Percentiles rank a stretch among this genome's conserved stretches.
Evolutionary conservation across 2,329 filamentous ascomycete species (phyloP).

Genomic region (Magnaporthiopsis rhizophila): DNA sequence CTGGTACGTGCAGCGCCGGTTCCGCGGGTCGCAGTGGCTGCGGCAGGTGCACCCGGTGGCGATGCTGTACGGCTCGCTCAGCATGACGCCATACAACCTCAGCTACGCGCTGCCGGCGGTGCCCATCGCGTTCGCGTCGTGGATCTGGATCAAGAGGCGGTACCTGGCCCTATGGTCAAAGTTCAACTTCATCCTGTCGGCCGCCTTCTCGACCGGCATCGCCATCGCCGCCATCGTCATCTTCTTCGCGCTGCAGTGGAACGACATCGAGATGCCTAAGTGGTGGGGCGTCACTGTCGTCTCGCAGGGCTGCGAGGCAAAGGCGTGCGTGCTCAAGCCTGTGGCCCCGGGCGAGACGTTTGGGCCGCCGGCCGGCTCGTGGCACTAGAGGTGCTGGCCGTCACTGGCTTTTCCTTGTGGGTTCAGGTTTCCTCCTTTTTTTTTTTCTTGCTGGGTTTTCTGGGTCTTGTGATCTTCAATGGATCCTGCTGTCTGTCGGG

Average conservation of each 20-base stretch:
- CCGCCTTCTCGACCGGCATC: slow-evolving; percentile 40
- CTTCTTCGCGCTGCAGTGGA: slow-evolving; percentile 43
- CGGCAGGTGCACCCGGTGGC: slow-evolving; percentile 32
- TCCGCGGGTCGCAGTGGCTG: slow-evolving; percentile 23
- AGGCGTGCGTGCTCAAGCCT: slow-evolving; percentile 12
- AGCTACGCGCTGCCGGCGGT: slow-evolving; percentile 35
- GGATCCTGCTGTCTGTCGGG: too few species aligned
- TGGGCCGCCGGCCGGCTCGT: slow-evolving; percentile 9
- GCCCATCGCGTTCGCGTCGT: slow-evolving; percentile 31
- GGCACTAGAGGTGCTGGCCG: not conserved
- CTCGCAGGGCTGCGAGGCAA: slow-evolving; percentile 15
- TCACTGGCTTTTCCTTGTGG: too few species aligned
- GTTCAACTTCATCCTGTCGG: slow-evolving; percentile 40
- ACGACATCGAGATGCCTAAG: slow-evolving; percentile 27
- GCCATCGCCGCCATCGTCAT: slow-evolving; percentile 44
- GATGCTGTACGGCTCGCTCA: slow-evolving; percentile 26
- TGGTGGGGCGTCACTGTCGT: slow-evolving; percentile 40
- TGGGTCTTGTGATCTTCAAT: too few species aligned
- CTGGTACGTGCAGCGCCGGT: slow-evolving; percentile 24
- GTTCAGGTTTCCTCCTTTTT: too few species aligned
- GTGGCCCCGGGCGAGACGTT: slow-evolving; percentile 14
- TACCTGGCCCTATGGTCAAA: slow-evolving; percentile 19
- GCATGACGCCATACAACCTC: slow-evolving; percentile 32
- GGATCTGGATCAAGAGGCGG: slow-evolving; percentile 30
- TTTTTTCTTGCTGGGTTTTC: too few species aligned